Percentiles rank a stretch among this genome's conserved stretches.
phyloP scores from a whole-genome alignment of 225 moss, liverwort and hornwort species.

The Lunularia cruciata region DNA sequence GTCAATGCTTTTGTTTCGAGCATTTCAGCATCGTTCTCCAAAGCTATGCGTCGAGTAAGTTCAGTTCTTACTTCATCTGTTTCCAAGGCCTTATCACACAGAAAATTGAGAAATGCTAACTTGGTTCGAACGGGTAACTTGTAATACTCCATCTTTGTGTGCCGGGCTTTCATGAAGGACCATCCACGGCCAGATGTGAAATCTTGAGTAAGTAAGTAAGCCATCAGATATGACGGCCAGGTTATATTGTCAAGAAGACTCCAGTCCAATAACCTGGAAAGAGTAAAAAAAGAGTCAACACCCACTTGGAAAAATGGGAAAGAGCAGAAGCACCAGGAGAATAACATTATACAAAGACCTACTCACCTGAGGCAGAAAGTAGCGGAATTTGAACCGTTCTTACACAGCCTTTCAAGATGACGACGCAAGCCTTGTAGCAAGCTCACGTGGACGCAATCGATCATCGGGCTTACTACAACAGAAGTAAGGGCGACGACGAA shows the following conservation, averaged over 20 bases:
- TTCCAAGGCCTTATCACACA: slow-evolving; percentile 83
- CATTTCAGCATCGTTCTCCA: slow-evolving; percentile 48
- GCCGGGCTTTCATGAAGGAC: slow-evolving; percentile 52
- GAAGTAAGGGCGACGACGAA: slow-evolving; percentile 67
- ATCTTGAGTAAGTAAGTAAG: slow-evolving; percentile 75
- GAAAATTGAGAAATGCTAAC: slow-evolving; percentile 75
- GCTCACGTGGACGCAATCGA: slow-evolving; percentile 73
- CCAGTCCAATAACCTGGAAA: slow-evolving; percentile 81
- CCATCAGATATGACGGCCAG: slow-evolving; percentile 80
- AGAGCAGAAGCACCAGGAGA: not conserved
- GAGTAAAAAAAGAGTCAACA: not conserved
- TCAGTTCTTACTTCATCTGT: slow-evolving; percentile 85
- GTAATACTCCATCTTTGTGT: slow-evolving; percentile 63
- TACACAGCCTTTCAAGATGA: slow-evolving; percentile 51
- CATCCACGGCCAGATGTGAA: slow-evolving; percentile 51
- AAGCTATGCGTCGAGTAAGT: slow-evolving; percentile 65
- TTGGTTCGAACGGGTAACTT: slow-evolving; percentile 67
- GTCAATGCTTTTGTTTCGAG: slow-evolving; percentile 19
- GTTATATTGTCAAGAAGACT: slow-evolving; percentile 75
- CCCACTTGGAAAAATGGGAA: not conserved
- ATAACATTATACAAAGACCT: not conserved
- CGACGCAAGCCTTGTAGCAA: slow-evolving; percentile 82
- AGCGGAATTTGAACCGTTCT: slow-evolving; percentile 39
- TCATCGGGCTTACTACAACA: slow-evolving; percentile 52
- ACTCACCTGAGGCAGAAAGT: slow-evolving; percentile 47